Percentiles rank a stretch among this genome's conserved stretches.
phyloP scores from a whole-genome alignment of 768 basidiomycete genomes.

The Rhizopogon vesiculosus region DNA sequence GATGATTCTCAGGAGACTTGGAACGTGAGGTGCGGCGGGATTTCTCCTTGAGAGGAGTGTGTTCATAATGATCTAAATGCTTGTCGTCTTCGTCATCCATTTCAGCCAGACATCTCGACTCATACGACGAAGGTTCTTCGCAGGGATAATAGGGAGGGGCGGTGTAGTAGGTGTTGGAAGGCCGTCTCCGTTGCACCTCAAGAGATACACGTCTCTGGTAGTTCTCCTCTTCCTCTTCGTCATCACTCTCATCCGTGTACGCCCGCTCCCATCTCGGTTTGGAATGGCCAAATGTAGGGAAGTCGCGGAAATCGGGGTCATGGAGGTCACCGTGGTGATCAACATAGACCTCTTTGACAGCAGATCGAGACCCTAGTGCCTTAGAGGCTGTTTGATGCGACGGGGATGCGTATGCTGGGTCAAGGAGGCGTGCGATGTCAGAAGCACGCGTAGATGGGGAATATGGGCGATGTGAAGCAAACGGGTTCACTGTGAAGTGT shows the following conservation, averaged over 20 bases:
- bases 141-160: constrained; percentile 18
- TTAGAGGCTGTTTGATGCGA: constrained; percentile 21
- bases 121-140: constrained; percentile 27
- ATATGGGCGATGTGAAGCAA: constrained; percentile 21
- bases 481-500: constrained; percentile 3
- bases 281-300: constrained; percentile 35
- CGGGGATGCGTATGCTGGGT: constrained; percentile 51
- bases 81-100: constrained; percentile 21
- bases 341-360: constrained; percentile 40
- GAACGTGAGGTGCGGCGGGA: constrained; percentile 10
- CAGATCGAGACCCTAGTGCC: constrained; percentile 12
- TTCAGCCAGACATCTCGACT: constrained; percentile 20
- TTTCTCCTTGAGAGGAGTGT: constrained; percentile 24
- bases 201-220: constrained; percentile 12
- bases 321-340: constrained; percentile 60
- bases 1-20: constrained; percentile 15
- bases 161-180: constrained; percentile 18
- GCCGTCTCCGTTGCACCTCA: constrained; percentile 19
- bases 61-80: constrained; percentile 9
- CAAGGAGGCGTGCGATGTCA: constrained; percentile 60
- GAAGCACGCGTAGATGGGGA: constrained; percentile 35
- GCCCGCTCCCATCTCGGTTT: constrained; percentile 32
- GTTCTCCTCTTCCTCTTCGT: constrained; percentile 25
- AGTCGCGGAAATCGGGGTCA: constrained; percentile 65
- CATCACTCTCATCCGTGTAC: constrained; percentile 23